Base-by-base conservation (phyloP, 2,329 filamentous ascomycete species). In the Cladophialophora chaetospira region DNA sequence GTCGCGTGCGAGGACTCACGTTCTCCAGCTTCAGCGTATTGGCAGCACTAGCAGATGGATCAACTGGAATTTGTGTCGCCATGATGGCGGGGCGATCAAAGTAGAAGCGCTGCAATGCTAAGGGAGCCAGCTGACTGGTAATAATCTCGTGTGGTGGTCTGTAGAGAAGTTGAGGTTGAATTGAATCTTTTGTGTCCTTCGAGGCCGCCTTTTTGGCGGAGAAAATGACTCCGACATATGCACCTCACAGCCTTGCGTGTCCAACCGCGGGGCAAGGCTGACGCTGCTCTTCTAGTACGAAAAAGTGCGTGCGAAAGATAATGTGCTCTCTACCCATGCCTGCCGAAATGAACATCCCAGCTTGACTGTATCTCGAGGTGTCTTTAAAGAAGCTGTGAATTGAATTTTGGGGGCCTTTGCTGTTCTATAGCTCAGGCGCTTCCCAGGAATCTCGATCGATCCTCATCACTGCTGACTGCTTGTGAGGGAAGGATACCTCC, bases 401-500 rank as follows among this genome's bases (percentile, higher is more conserved):
- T n/a, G n/a, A n/a, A n/a, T n/a, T n/a, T n/a, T n/a, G n/a, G n/a
- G n/a, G n/a, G n/a, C n/a, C n/a, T n/a, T n/a, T n/a, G 26, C 40
- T 26, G 35, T 40, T 25, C 51, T 58, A 58, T 13, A 57, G 35
- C 23, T 60, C 78, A 11, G 90, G 90, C 0, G 84, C 85, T 43
- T 88, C 82, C 88, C 91, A 97, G 17, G 81, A 83, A 63, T 96
- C 91, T 58, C 93, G 81, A 55, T 84, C 81, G 62, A 96, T 81
- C 67, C 88, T 88, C 74, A 96, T 88, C 60, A 93, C 81, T 73
- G 92, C 95, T 5, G 90, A 86, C 71, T 96, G 91, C 73, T 99
- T 99, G 71, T 97, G 92, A 1, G 91, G 88, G 63, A 99, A 91
- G 1, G 86, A 82, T 48, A 97, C 81, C 68, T 97, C 91, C 57